phyloP scores from a whole-genome alignment of 1,139 yeast species.

The Taphrina deformans region DNA sequence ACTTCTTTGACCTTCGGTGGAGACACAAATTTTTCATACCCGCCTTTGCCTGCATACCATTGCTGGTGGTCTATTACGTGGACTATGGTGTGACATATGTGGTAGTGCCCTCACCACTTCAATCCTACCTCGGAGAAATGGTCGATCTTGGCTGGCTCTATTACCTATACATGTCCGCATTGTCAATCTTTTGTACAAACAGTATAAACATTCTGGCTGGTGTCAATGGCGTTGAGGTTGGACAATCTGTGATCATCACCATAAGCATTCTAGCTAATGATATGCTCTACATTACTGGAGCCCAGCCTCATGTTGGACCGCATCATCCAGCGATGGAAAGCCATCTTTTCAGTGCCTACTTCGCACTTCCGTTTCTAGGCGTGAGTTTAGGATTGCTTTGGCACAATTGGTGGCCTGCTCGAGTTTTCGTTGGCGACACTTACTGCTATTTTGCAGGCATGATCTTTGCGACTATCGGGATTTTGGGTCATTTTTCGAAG shows the following conservation, averaged over 20 bases:
- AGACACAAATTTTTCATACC: slow-evolving; percentile 94
- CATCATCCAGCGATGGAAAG: slow-evolving; percentile 70
- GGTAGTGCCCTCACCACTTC: slow-evolving; percentile 74
- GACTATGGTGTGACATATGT: slow-evolving; percentile 92
- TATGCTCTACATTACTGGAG: slow-evolving; percentile 57
- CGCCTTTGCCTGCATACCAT: slow-evolving; percentile 88
- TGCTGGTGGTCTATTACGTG: slow-evolving; percentile 84
- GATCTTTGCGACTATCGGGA: slow-evolving; percentile 97
- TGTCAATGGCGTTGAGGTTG: slow-evolving; percentile 92
- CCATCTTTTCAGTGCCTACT: slow-evolving; percentile 76
- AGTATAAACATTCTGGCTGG: slow-evolving; percentile 97
- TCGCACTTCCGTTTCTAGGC: slow-evolving; percentile 82
- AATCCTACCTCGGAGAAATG: slow-evolving; percentile 43
- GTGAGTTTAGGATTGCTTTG: slow-evolving; percentile 74
- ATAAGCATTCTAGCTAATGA: slow-evolving; percentile 73
- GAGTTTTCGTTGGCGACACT: slow-evolving; percentile 95
- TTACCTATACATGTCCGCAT: slow-evolving; percentile 84
- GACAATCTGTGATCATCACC: slow-evolving; percentile 82
- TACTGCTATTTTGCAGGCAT: slow-evolving; percentile 97
- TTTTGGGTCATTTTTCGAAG: slow-evolving; percentile 92
- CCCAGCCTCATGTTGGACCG: slow-evolving; percentile 48
- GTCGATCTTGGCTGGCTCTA: slow-evolving; percentile 56
- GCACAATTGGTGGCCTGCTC: slow-evolving; percentile 81
- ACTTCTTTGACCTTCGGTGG: slow-evolving; percentile 93
- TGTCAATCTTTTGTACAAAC: slow-evolving; percentile 91